phyloP scores from a whole-genome alignment of 1,284 basidiomycete species.

The Puccinia polysora region DNA sequence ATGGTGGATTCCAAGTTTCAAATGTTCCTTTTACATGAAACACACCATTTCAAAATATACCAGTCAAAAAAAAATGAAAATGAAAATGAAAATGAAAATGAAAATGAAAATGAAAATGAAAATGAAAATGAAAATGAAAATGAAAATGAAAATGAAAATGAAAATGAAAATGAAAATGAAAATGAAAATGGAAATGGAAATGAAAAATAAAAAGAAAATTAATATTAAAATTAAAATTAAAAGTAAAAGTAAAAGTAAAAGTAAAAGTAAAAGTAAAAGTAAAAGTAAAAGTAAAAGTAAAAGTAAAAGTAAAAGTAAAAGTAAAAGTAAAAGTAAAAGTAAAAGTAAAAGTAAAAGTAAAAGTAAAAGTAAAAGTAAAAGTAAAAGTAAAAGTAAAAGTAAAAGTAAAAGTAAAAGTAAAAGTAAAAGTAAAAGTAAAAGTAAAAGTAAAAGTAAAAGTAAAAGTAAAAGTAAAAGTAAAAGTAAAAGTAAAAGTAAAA shows the following conservation, averaged over 20 bases:
- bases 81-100: not conserved
- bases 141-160: not conserved
- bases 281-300: not conserved
- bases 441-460: not conserved
- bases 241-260: not conserved
- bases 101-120: not conserved
- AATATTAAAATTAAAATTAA: no score
- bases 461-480: not conserved
- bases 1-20: no score
- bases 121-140: not conserved
- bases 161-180: not conserved
- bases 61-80: no score
- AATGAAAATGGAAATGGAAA: no score
- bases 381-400: not conserved
- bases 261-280: not conserved
- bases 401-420: not conserved
- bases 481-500: not conserved
- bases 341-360: not conserved
- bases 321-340: not conserved
- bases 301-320: not conserved
- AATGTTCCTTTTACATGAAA: no score
- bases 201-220: no score
- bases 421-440: not conserved
- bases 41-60: no score
- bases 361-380: not conserved